These are phyloP conservation scores for Tanacetum coccineum DNA, from an alignment of 129 eudicot genomes.

Conservation along the genomic window DNA sequence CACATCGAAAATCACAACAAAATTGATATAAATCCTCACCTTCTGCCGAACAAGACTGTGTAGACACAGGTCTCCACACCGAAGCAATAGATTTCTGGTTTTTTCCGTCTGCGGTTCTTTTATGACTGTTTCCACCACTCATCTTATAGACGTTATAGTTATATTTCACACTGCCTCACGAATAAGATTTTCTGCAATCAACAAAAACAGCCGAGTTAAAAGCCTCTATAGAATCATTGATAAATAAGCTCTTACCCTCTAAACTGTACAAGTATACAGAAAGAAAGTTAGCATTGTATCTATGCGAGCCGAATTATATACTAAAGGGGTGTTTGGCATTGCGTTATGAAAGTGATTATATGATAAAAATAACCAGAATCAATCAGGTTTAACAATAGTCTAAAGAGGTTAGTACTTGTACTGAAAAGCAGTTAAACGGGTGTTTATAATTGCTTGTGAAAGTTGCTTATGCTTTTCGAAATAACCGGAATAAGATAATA, in stretches of 20 bases:
- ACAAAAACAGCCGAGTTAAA: constrained; percentile 10
- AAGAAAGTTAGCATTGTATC: neutral
- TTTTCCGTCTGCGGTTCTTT: constrained; percentile 19
- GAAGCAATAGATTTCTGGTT: constrained; percentile 25
- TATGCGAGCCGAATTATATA: too few species aligned
- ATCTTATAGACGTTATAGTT: constrained; percentile 29
- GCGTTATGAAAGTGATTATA: too few species aligned
- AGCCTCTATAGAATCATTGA: neutral
- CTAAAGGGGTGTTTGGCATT: too few species aligned
- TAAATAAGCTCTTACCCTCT: neutral
- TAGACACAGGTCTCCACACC: constrained; percentile 52
- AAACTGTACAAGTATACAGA: neutral
- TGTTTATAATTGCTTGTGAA: too few species aligned
- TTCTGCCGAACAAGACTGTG: constrained; percentile 35
- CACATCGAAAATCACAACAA: neutral
- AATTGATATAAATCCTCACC: constrained; percentile 32
- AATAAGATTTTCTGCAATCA: constrained; percentile 44
- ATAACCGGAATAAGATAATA: too few species aligned
- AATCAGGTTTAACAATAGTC: too few species aligned
- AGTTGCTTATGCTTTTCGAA: too few species aligned
- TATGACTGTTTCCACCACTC: constrained; percentile 25
- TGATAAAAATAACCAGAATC: too few species aligned
- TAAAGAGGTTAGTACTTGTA: too few species aligned
- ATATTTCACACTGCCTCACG: constrained; percentile 31
- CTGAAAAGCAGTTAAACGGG: too few species aligned